A percentile compares a stretch with the other conserved stretches of the same genome.
Evolutionary conservation across 192 early-diverging fungal genomes (phyloP).

Genomic region (Phycomyces blakesleeanus): DNA sequence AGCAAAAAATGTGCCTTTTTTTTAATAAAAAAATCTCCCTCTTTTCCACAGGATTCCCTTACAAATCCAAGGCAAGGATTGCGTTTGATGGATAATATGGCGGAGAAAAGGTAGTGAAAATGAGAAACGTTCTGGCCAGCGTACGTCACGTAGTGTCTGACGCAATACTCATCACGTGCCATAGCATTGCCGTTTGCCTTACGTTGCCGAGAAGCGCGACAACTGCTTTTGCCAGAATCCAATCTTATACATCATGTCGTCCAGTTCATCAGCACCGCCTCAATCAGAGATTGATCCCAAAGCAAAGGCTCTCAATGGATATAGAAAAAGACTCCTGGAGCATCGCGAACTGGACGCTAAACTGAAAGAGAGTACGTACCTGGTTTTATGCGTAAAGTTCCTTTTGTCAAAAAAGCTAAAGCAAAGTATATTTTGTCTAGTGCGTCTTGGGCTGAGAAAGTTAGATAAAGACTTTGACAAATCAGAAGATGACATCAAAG

Average conservation of each 20-base stretch:
- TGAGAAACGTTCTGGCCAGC: not conserved
- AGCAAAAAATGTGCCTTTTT: too few relatives aligned
- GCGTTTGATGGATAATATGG: too few relatives aligned
- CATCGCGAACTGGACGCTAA: slow-evolving; percentile 95
- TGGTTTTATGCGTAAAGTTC: not conserved
- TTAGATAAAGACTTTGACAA: slow-evolving; percentile 93
- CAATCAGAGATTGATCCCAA: slow-evolving; percentile 57
- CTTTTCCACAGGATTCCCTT: too few relatives aligned
- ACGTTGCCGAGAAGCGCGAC: not conserved
- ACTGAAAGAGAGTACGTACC: slow-evolving; percentile 80
- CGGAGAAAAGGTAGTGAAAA: not conserved
- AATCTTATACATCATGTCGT: slow-evolving; percentile 23
- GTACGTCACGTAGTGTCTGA: not conserved
- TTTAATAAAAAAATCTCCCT: too few relatives aligned
- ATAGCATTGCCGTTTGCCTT: not conserved
- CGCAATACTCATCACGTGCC: not conserved
- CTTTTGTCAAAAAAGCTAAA: slow-evolving; percentile 6
- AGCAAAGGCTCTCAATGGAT: slow-evolving; percentile 75
- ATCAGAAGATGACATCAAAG: slow-evolving; percentile 96
- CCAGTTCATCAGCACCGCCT: slow-evolving; percentile 21
- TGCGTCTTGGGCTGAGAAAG: slow-evolving; percentile 78
- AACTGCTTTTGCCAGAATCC: not conserved
- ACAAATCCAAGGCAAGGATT: too few relatives aligned
- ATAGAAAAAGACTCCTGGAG: slow-evolving; percentile 85
- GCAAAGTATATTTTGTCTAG: slow-evolving; percentile 41